Evolutionary conservation across 306 rosid genomes (phyloP), one percentile per base, ranked within the genome.

Genomic region (Pyrus betulifolia): DNA sequence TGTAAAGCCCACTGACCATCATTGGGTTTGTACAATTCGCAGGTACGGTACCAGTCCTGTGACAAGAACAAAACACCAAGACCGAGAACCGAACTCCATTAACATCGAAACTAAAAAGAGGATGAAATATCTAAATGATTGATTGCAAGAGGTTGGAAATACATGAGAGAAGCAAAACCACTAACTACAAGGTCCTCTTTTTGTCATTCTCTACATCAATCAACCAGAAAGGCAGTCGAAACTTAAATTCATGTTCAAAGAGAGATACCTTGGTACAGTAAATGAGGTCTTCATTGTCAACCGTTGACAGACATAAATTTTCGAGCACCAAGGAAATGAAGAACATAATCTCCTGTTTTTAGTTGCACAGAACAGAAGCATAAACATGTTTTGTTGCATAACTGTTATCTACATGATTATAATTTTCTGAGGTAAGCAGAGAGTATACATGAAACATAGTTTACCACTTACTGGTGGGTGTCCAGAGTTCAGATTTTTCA

Each of bases 251-350:
- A 49, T 46, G 22, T 17, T 46, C 74, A 35, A 0, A 4, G 44
- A 74, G 44, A 63, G 71, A 69, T 51, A 83, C 84, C 86, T 80
- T 80, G 25, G 79, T 76, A 81, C 86, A 83, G 81, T 79, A 80
- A 54, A 83, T 76, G 61, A 83, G 67, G 40, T 83, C 83, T 72
- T 79, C 84, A 74, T 83, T 83, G 27, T 52, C 61, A 49, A 67
- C 84, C 0, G 70, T 58, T 60, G 84, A 83, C 69, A 83, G 42
- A 59, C 81, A 71, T 62, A 72, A 46, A 42, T 76, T 80, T 78
- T 76, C 74, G 11, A 83, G 84, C 33, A 83, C 68, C 78, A 83
- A 55, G 49, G 86, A 79, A 73, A 83, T 52, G 76, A 83, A 83
- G 61, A 71, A 83, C 79, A 79, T 76, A 55, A 52, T 63, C 22